Conservation (phyloP, 2,329 filamentous ascomycete species). For the Trichoderma koningiopsis region DNA sequence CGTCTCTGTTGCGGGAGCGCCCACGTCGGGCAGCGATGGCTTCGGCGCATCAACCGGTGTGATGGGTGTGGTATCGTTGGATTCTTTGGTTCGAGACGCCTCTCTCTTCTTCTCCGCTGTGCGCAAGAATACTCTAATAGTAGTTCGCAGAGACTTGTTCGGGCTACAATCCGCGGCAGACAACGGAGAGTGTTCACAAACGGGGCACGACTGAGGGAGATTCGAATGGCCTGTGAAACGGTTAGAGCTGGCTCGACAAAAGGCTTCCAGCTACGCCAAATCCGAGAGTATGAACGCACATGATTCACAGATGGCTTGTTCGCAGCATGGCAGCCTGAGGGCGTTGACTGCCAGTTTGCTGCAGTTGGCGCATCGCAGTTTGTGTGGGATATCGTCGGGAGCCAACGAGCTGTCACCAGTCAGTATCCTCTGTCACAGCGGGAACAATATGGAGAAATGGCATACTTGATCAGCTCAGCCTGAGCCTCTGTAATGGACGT, state of each 20-base stretch:
- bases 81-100: slow-evolving; percentile 57
- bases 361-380: slow-evolving; percentile 92
- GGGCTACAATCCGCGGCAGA: slow-evolving; percentile 83
- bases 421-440: neutral
- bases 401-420: slow-evolving; percentile 65
- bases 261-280: slow-evolving; percentile 19
- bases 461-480: slow-evolving; percentile 61
- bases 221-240: slow-evolving; percentile 66
- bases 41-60: slow-evolving; percentile 47
- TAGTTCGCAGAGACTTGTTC: slow-evolving; percentile 89
- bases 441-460: neutral
- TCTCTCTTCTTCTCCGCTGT: slow-evolving; percentile 90
- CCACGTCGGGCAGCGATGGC: slow-evolving; percentile 36
- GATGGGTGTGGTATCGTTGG: slow-evolving; percentile 44
- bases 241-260: slow-evolving; percentile 5
- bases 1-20: slow-evolving; percentile 30
- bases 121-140: slow-evolving; percentile 86
- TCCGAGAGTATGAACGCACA: slow-evolving; percentile 57
- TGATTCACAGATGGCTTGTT: slow-evolving; percentile 87
- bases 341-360: slow-evolving; percentile 89
- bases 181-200: slow-evolving; percentile 90
- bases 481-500: slow-evolving; percentile 51
- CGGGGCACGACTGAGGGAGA: slow-evolving; percentile 78
- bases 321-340: slow-evolving; percentile 90
- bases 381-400: slow-evolving; percentile 88